Base-by-base conservation (phyloP, 2,329 filamentous ascomycete genomes). In the Colletotrichum navitas region DNA sequence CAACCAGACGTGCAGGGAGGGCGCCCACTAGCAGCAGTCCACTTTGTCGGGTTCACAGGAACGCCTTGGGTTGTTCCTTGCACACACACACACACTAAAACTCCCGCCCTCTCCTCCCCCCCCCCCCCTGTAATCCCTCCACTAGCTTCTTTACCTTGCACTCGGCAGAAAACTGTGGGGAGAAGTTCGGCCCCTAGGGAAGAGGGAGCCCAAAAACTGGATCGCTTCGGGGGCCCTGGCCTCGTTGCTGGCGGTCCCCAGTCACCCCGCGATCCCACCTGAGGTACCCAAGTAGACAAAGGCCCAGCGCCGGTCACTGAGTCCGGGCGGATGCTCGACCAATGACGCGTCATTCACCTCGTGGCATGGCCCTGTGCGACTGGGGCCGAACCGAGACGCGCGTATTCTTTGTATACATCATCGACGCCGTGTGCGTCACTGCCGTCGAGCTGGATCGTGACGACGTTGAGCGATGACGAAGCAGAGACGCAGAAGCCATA, bases 351-450 rank as follows among this genome's bases (percentile, higher is more conserved):
- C 32, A 34, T 5, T 62, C 2, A 21, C n/a, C 45, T 51, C 11
- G 24, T 24, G 11, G 16, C 24, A 8, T 24, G 8, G 3, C 51
- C 39, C n/a, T 45, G 12, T 59, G 34, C 29, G 16, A n/a, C 43
- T 34, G 62, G 34, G 36, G 47, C 12, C 18, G 11, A 49, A 8
- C 16, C 14, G 36, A 66, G 63, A 70, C 67, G 63, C 67, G 67
- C 39, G 54, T 49, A 63, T 34, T 24, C 24, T 41, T 49, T 51
- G 60, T 64, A 24, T 51, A 5, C 51, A n/a, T n/a, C 18, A 10
- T 21, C n/a, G 29, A 47, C 41, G 49, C 41, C n/a, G 8, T 39
- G 3, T 51, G 45, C 59, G 59, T 62, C 45, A 41, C 45, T 45
- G 14, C 2, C 16, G 14, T 10, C 4, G 6, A 41, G 8, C 16